Evolutionary conservation across 192 early-diverging fungal genomes (phyloP).

Genomic region (Paraglomus brasilianum): DNA sequence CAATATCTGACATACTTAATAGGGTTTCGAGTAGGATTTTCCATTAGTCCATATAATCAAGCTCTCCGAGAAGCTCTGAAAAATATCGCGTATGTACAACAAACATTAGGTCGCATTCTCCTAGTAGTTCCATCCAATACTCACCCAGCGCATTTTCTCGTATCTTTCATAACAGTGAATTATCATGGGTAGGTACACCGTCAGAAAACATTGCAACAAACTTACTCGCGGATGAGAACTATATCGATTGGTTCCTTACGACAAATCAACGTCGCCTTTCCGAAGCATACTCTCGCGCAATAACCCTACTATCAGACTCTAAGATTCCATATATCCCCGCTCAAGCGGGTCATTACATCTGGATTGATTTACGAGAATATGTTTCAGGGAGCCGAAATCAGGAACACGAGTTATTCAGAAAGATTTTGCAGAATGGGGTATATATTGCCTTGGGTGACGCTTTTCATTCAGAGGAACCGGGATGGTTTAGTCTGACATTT

Average conservation of each 20-base stretch:
- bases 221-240: slow-evolving; percentile 55
- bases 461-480: slow-evolving; percentile 57
- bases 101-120: no score
- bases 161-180: slow-evolving; percentile 37
- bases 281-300: slow-evolving; percentile 47
- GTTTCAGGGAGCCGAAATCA: slow-evolving; percentile 35
- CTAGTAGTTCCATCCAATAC: no score
- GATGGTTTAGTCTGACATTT: slow-evolving; percentile 69
- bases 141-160: no score
- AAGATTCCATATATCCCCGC: slow-evolving; percentile 58
- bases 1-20: no score
- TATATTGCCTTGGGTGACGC: slow-evolving; percentile 69
- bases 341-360: slow-evolving; percentile 72
- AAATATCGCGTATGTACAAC: no score
- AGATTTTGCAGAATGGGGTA: slow-evolving; percentile 52
- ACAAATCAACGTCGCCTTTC: slow-evolving; percentile 58
- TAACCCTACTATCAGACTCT: slow-evolving; percentile 43
- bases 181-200: slow-evolving; percentile 62
- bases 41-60: no score
- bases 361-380: slow-evolving; percentile 55
- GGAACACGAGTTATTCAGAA: slow-evolving; percentile 53
- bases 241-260: slow-evolving; percentile 58
- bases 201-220: slow-evolving; percentile 57
- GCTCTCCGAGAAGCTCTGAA: no score
- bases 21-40: no score